Conservation (phyloP, 371 early-diverging fungal species). For the Circinella minor region DNA sequence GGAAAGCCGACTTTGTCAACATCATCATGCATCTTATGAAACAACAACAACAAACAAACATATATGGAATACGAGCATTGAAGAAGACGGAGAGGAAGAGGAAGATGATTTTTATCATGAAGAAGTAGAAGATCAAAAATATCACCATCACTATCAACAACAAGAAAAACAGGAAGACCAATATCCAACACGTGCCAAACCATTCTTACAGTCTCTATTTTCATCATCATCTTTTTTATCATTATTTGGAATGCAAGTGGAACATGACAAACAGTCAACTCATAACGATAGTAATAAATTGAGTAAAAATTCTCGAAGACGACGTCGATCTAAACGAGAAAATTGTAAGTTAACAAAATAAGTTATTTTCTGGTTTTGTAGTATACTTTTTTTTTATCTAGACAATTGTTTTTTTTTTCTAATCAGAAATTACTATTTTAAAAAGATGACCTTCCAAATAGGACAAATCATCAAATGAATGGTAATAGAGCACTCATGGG, state of each 20-base stretch:
- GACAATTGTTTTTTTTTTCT: not conserved
- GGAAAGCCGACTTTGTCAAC: constrained; percentile 31
- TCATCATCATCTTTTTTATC: constrained; percentile 21
- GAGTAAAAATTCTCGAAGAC: not conserved
- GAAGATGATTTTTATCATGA: constrained; percentile 10
- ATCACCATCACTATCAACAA: too few species aligned
- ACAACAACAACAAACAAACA: not conserved
- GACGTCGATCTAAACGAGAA: not conserved
- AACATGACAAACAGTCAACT: not conserved
- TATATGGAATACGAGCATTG: constrained; percentile 4
- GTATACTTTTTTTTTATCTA: not conserved
- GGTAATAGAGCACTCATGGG: not conserved
- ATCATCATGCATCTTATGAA: constrained; percentile 1
- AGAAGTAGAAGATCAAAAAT: constrained; percentile 1
- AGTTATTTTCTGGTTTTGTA: not conserved
- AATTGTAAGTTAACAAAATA: not conserved
- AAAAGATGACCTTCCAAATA: constrained; percentile 6
- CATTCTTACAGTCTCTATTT: constrained; percentile 44
- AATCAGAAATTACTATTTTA: not conserved
- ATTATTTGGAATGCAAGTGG: constrained; percentile 16
- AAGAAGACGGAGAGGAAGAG: constrained; percentile 15
- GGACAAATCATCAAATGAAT: not conserved
- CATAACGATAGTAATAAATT: not conserved
- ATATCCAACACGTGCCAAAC: constrained; percentile 22
- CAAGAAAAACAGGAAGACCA: not conserved